Evolutionary conservation across 495 filamentous ascomycete genomes (phyloP).

Genomic region (Lepraria neglecta): DNA sequence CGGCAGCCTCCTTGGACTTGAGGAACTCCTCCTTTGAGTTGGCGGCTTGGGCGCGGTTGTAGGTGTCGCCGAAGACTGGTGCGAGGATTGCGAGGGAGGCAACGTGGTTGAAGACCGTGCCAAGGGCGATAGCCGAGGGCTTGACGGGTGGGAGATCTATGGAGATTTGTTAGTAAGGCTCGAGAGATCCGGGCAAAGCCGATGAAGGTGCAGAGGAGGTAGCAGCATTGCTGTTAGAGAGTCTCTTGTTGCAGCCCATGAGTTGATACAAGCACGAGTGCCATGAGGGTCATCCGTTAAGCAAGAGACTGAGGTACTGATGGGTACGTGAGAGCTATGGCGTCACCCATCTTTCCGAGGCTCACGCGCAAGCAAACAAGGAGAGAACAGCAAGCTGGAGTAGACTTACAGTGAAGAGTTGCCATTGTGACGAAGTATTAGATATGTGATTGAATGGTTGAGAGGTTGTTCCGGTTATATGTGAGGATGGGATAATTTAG

Average conservation of each 20-base stretch:
- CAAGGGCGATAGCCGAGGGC: constrained; percentile 93
- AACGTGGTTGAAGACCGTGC: constrained; percentile 90
- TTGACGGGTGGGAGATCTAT: constrained; percentile 91
- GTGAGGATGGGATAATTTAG: constrained; percentile 6
- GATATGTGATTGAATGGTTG: neutral
- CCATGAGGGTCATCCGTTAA: neutral
- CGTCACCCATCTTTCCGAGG: constrained; percentile 6
- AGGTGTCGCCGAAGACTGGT: constrained; percentile 90
- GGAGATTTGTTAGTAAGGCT: neutral
- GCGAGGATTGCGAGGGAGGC: constrained; percentile 72
- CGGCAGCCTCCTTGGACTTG: constrained; percentile 83
- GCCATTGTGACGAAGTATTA: constrained; percentile 44
- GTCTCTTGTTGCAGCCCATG: neutral
- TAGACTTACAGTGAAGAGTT: constrained; percentile 55
- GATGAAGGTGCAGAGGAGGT: neutral
- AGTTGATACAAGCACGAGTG: neutral
- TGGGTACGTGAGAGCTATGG: neutral
- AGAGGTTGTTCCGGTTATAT: neutral
- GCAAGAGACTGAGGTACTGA: neutral
- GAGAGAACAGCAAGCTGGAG: neutral
- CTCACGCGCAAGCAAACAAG: neutral
- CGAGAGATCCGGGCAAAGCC: neutral
- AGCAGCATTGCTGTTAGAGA: too few species aligned
- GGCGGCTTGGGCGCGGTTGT: constrained; percentile 82
- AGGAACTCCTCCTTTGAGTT: constrained; percentile 96